These are phyloP conservation scores for Curvularia lunata DNA, from an alignment of 2,329 filamentous ascomycete species.

Conservation along the genomic window DNA sequence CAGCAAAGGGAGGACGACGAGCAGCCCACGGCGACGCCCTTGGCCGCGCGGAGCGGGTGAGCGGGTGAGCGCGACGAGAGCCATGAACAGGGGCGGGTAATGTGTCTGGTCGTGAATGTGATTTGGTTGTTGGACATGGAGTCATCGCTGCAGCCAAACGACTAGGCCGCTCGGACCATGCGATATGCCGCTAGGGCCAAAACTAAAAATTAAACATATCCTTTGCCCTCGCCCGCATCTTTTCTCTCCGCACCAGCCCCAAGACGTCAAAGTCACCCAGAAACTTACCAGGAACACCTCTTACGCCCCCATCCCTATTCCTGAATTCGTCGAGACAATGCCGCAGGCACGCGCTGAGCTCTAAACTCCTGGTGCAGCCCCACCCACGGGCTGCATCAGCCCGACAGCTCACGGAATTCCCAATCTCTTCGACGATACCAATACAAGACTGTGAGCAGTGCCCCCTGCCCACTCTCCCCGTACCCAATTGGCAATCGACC, in stretches of 20 bases:
- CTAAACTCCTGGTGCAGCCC: constrained; percentile 64
- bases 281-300: constrained; percentile 32
- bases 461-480: constrained; percentile 39
- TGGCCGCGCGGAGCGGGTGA: background rate
- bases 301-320: constrained; percentile 35
- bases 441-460: constrained; percentile 46
- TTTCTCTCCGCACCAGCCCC: constrained; percentile 42
- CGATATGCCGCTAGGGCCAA: constrained; percentile 31
- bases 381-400: constrained; percentile 58
- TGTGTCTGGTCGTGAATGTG: constrained; percentile 9
- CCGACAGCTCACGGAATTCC: constrained; percentile 78
- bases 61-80: background rate
- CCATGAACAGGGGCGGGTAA: background rate
- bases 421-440: constrained; percentile 58
- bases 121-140: constrained; percentile 23
- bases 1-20: background rate
- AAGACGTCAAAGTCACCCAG: constrained; percentile 52
- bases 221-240: constrained; percentile 36
- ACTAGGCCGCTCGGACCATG: constrained; percentile 25
- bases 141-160: constrained; percentile 27
- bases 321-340: constrained; percentile 55
- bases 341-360: constrained; percentile 64
- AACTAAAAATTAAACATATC: constrained; percentile 36
- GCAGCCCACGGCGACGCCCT: background rate
- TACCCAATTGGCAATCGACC: constrained; percentile 43